These are phyloP conservation scores for Fusarium tupiense DNA, from an alignment of 2,329 filamentous ascomycete genomes.

Conservation along the genomic window DNA sequence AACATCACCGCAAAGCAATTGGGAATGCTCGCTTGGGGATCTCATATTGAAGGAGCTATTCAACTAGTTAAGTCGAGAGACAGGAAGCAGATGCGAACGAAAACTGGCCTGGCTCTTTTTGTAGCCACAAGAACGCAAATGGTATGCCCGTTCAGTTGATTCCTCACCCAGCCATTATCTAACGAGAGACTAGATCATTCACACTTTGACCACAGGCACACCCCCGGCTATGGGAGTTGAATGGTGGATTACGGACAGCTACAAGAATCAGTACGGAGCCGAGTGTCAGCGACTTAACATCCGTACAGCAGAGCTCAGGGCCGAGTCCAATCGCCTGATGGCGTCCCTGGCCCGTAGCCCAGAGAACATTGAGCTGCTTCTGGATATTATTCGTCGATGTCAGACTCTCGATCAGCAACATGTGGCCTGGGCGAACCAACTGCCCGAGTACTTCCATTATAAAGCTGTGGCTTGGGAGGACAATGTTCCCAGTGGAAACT, in stretches of 20 bases:
- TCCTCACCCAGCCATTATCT: neutral
- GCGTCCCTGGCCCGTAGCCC: slow-evolving; percentile 56
- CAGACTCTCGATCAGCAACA: slow-evolving; percentile 64
- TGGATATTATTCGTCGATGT: slow-evolving; percentile 61
- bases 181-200: slow-evolving; percentile 59
- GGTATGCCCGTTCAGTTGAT: slow-evolving; percentile 47
- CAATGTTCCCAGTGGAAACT: slow-evolving; percentile 62
- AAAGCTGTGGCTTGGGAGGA: slow-evolving; percentile 67
- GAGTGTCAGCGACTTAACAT: slow-evolving; percentile 64
- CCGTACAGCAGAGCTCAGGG: slow-evolving; percentile 64
- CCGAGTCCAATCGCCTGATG: slow-evolving; percentile 62
- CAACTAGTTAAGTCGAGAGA: slow-evolving; percentile 68
- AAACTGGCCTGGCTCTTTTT: slow-evolving; percentile 65
- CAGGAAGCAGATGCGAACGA: slow-evolving; percentile 63
- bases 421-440: slow-evolving; percentile 59
- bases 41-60: slow-evolving; percentile 72
- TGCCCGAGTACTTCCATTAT: slow-evolving; percentile 62
- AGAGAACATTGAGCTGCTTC: slow-evolving; percentile 61
- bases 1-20: slow-evolving; percentile 65
- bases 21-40: slow-evolving; percentile 68
- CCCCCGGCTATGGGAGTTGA: slow-evolving; percentile 63
- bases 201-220: slow-evolving; percentile 64
- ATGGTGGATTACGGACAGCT: slow-evolving; percentile 68
- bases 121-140: slow-evolving; percentile 69
- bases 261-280: slow-evolving; percentile 59